A percentile compares a stretch with the other conserved stretches of the same genome.
These are phyloP conservation scores for Penicillium hordei DNA, from an alignment of 2,329 filamentous ascomycete species.

Conservation along the genomic window DNA sequence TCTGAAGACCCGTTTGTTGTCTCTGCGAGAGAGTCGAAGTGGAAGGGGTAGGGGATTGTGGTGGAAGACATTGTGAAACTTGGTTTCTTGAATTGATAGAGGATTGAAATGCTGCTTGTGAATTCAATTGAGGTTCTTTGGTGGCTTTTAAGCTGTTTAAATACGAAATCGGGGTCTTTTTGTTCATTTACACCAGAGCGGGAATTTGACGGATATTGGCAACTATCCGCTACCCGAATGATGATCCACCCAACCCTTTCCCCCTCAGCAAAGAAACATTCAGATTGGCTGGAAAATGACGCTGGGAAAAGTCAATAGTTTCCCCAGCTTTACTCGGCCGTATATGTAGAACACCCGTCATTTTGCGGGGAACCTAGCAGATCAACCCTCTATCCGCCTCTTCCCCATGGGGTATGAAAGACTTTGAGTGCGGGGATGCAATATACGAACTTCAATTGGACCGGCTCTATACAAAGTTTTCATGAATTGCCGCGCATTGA, in stretches of 20 bases:
- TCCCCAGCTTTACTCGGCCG: no score
- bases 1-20: slow-evolving; percentile 5
- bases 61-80: slow-evolving; percentile 12
- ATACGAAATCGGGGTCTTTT: not conserved
- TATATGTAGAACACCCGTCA: no score
- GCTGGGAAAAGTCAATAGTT: not conserved
- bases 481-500: not conserved
- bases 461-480: not conserved
- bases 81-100: not conserved
- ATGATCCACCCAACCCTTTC: not conserved
- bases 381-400: not conserved
- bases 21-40: slow-evolving; percentile 10
- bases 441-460: not conserved
- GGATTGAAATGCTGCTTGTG: not conserved
- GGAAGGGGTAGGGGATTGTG: slow-evolving; percentile 20
- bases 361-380: no score
- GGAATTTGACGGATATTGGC: not conserved
- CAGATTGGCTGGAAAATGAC: not conserved
- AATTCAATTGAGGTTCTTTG: not conserved
- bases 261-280: not conserved
- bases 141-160: not conserved
- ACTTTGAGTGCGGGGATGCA: not conserved
- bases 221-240: not conserved
- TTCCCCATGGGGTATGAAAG: not conserved
- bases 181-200: not conserved